Base-by-base conservation (phyloP, 148 eudicot species). In the Camellia japonica region DNA sequence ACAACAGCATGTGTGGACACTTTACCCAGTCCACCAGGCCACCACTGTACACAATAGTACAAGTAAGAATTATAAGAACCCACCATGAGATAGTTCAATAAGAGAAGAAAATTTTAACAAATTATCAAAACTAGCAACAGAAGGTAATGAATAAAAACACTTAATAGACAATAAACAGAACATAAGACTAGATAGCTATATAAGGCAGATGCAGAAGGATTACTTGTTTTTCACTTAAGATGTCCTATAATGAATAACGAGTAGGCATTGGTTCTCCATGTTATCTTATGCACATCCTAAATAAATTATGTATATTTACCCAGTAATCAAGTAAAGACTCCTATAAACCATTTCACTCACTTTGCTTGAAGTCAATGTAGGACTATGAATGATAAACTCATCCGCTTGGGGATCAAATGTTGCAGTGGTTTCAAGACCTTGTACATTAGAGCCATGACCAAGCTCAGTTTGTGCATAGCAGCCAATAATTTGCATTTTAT, bases 391-490 rank as follows among this genome's bases (percentile, higher is more conserved):
- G 38, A 96, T 84, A 81, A 96, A 96, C 84, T 96, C 99, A 79
- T 96, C 98, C 0, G 89, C 85, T 65, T 90, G 88, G 66, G 95
- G 95, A 86, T 96, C 98, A 84, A 96, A 96, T 47, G 98, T 96
- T n/a, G 98, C 99, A 81, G 99, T 96, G 55, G 99, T 96, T 81
- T 96, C 98, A 63, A 96, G 94, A 42, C 99, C 99, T 90, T 94
- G 99, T 78, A 96, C 98, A 85, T 96, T 96, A 70, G 99, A 96
- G 14, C 99, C 99, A 86, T 96, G 99, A 77, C 99, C 99, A 82
- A 96, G 99, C 89, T 96, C 99, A 65, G 99, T 96, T 85, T 96
- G 99, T 43, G 99, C 98, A 86, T 96, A 96, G 83, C 98, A 96
- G 46, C 99, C 99, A 83, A 96, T 96, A 16, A 96, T 96, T 80